Conservation (phyloP, 1,139 yeast species). For the Yamadazyma spencermartinsiae region DNA sequence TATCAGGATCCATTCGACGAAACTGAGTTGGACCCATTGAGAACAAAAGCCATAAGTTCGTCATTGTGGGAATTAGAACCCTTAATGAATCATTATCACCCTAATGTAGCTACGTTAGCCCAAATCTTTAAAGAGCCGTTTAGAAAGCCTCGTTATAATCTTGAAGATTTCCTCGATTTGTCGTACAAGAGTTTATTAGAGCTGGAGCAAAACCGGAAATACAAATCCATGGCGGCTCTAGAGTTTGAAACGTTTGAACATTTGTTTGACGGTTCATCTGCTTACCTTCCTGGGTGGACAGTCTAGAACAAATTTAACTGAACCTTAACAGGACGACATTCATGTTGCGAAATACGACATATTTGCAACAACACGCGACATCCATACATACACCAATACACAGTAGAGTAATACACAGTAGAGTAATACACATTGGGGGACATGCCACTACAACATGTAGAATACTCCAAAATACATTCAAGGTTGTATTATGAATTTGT, state of each 20-base stretch:
- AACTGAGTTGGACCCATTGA: constrained; percentile 68
- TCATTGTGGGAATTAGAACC: constrained; percentile 92
- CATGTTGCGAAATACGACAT: too few relatives aligned
- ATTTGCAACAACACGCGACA: too few relatives aligned
- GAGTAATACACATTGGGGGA: too few relatives aligned
- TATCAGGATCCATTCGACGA: constrained; percentile 69
- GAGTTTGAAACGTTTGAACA: constrained; percentile 67
- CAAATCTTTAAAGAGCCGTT: constrained; percentile 88
- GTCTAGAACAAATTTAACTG: constrained; percentile 25
- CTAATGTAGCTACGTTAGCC: constrained; percentile 91
- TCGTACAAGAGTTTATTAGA: constrained; percentile 72
- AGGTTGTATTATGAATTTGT: too few relatives aligned
- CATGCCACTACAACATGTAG: too few relatives aligned
- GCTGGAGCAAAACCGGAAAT: constrained; percentile 69
- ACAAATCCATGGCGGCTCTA: constrained; percentile 71
- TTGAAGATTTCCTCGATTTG: constrained; percentile 96
- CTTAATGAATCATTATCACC: constrained; percentile 86
- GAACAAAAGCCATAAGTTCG: constrained; percentile 77
- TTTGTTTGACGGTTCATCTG: constrained; percentile 36
- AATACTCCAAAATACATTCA: too few relatives aligned
- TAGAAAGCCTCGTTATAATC: constrained; percentile 77
- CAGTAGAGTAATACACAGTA: too few relatives aligned
- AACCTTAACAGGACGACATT: constrained; percentile 28
- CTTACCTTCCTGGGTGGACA: constrained; percentile 26
- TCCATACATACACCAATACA: too few relatives aligned